Conservation (phyloP, 1,284 basidiomycete genomes). For the Trichosporon sp. region DNA sequence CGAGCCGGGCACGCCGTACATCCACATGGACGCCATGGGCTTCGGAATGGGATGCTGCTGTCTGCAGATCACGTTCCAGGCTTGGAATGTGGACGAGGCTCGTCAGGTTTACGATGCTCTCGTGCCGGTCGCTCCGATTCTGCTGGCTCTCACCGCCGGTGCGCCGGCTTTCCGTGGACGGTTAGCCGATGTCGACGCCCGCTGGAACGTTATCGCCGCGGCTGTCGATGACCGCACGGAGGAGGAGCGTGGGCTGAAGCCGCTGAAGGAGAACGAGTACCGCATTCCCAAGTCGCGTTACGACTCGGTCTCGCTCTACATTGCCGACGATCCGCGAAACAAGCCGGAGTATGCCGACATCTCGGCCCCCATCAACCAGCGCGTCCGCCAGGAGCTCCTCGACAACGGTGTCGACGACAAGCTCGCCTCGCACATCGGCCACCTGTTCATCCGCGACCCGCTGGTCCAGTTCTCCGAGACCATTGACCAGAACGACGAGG, state of each 20-base stretch:
- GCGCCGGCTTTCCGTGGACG: constrained; percentile 93
- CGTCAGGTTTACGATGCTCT: constrained; percentile 90
- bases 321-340: constrained; percentile 81
- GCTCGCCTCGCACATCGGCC: constrained; percentile 85
- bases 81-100: constrained; percentile 87
- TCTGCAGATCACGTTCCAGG: constrained; percentile 95
- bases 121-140: constrained; percentile 87
- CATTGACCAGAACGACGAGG: constrained; percentile 81
- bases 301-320: constrained; percentile 90
- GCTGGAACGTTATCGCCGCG: constrained; percentile 97
- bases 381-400: constrained; percentile 65
- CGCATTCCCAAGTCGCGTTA: constrained; percentile 93
- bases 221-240: constrained; percentile 95
- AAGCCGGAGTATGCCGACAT: constrained; percentile 92
- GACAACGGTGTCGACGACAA: constrained; percentile 78
- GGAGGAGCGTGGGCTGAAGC: constrained; percentile 87
- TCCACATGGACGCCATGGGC: constrained; percentile 99
- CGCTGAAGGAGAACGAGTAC: constrained; percentile 67
- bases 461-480: constrained; percentile 93
- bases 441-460: constrained; percentile 97
- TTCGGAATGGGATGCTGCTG: constrained; percentile 99
- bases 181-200: constrained; percentile 91
- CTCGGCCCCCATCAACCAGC: constrained; percentile 70
- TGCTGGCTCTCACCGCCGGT: constrained; percentile 90
- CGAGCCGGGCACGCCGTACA: constrained; percentile 58